Conservation (phyloP, 257 asterid species). For the Ballota nigra region DNA sequence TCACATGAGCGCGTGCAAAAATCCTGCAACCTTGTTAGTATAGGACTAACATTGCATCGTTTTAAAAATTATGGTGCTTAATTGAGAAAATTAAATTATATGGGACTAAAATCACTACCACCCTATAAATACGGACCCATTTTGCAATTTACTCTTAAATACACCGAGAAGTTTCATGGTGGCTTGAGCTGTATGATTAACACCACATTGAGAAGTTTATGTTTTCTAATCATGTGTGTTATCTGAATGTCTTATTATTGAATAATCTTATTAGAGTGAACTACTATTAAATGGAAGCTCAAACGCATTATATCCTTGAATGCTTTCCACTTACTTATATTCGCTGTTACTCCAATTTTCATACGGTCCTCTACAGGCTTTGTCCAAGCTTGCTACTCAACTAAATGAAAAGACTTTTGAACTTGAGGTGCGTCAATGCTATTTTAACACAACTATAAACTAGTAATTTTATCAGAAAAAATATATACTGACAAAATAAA, state of each 20-base stretch:
- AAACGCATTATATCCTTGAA: neutral
- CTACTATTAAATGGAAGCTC: neutral
- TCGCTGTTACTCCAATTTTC: neutral
- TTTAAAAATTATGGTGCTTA: no score
- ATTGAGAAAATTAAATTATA: no score
- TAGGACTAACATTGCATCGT: no score
- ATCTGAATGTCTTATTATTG: neutral
- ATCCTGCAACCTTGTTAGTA: no score
- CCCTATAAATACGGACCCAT: no score
- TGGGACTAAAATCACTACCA: no score
- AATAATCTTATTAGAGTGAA: neutral
- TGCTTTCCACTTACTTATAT: neutral
- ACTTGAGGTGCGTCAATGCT: constrained; percentile 61
- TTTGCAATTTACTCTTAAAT: neutral
- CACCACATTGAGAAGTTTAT: neutral
- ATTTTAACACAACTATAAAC: neutral
- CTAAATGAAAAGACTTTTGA: constrained; percentile 75
- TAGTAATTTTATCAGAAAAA: constrained; percentile 18
- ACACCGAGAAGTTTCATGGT: neutral
- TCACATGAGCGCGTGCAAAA: no score
- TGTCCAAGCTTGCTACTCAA: constrained; percentile 71
- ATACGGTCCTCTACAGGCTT: constrained; percentile 38
- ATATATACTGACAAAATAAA: constrained; percentile 32
- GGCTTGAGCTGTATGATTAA: neutral
- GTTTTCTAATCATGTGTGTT: neutral